These are phyloP conservation scores for Phytophthora sojae DNA, from an alignment of 352 stramenopile species.

Conservation along the genomic window DNA sequence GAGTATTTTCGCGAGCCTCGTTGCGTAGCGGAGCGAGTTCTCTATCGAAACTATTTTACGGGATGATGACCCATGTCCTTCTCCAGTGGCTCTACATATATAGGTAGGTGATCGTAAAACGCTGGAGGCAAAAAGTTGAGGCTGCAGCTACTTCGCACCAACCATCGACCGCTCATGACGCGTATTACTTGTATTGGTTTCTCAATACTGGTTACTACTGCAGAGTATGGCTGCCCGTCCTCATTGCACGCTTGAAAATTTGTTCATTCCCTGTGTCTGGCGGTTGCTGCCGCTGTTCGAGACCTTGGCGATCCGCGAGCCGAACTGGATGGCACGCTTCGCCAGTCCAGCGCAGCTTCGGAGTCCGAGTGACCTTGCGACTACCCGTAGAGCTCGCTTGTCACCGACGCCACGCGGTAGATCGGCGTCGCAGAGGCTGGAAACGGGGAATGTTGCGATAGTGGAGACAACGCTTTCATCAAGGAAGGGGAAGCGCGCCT, in stretches of 20 bases:
- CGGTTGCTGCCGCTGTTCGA: constrained; percentile 73
- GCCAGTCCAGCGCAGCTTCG: constrained; percentile 68
- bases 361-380: constrained; percentile 77
- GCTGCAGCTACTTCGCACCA: neutral
- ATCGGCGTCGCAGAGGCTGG: constrained; percentile 83
- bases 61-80: neutral
- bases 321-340: constrained; percentile 97
- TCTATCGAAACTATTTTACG: neutral
- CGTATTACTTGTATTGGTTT: too few species aligned
- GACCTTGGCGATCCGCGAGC: constrained; percentile 91
- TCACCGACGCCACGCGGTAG: constrained; percentile 87
- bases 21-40: neutral
- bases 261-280: constrained; percentile 54
- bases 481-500: constrained; percentile 96
- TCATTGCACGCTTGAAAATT: constrained; percentile 34
- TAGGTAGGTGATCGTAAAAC: too few species aligned
- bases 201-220: too few species aligned
- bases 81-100: too few species aligned
- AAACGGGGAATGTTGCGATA: constrained; percentile 69
- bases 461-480: constrained; percentile 92
- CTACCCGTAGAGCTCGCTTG: constrained; percentile 91
- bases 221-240: too few species aligned
- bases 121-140: neutral
- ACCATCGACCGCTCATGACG: neutral
- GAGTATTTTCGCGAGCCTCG: neutral